phyloP scores from a whole-genome alignment of 345 rosid species.

The Sonneratia alba region DNA sequence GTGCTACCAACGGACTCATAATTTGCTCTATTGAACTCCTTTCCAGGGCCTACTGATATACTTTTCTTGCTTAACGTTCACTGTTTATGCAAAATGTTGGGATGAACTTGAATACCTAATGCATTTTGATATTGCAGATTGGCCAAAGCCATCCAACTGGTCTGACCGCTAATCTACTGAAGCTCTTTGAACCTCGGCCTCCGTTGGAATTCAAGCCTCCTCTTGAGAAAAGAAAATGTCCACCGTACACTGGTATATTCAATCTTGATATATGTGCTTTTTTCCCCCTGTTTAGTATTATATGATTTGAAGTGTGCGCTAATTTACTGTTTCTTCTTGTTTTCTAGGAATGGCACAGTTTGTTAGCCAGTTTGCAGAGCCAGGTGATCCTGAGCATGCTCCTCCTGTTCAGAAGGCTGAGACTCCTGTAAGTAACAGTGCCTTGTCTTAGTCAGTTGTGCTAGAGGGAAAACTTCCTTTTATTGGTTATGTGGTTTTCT shows the following conservation, averaged over 20 bases:
- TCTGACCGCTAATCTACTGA: conserved; percentile 71
- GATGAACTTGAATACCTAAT: neutral
- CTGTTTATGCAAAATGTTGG: neutral
- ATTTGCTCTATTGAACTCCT: neutral
- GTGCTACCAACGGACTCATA: neutral
- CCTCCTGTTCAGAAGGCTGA: conserved; percentile 76
- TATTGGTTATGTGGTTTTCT: too few relatives aligned
- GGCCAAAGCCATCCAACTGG: conserved; percentile 98
- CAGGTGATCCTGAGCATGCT: conserved; percentile 77
- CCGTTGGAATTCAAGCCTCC: conserved; percentile 84
- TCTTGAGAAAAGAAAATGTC: conserved; percentile 87
- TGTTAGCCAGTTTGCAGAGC: conserved; percentile 77
- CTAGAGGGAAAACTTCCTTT: too few relatives aligned
- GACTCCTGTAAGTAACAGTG: conserved; percentile 53
- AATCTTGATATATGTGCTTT: neutral
- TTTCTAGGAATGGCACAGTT: conserved; percentile 79
- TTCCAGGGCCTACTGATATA: neutral
- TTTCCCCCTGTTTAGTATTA: neutral
- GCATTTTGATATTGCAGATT: conserved; percentile 46
- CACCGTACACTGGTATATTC: conserved; percentile 50
- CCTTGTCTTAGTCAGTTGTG: neutral
- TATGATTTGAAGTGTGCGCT: neutral
- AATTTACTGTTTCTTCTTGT: neutral
- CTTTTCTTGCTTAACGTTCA: neutral
- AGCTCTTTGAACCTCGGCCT: conserved; percentile 87